Evolutionary conservation across 1,284 basidiomycete genomes (phyloP), one percentile per base, ranked within the genome.

Genomic region (Tilletia setariae): DNA sequence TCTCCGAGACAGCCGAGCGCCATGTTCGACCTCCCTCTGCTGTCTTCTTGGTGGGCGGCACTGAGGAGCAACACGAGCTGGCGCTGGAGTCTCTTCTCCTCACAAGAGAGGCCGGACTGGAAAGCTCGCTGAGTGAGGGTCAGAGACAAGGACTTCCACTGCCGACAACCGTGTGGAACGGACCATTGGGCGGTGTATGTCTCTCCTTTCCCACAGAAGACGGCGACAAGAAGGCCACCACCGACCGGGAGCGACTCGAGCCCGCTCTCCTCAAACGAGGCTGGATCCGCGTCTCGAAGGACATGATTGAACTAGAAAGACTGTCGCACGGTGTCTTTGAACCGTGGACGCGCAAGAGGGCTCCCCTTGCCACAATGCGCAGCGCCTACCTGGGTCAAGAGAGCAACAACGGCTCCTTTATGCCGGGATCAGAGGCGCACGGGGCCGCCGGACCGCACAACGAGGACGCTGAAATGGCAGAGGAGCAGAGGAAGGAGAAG

Each of bases 1-100:
- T 11, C 11, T 11, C 35, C 4, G 11, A 40, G 35, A 40, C 35
- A 40, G 35, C 11, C 35, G 35, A 40, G 35, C 35, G 35, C 35
- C 35, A 40, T 11, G 23, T 28, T 23, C 35, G 40, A 2, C 25
- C 61, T n/a, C 67, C 69, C 19, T 51, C 42, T 25, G 67, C 62
- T 28, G 63, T 70, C 47, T 21, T 70, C 40, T 43, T 70, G n/a
- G 46, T 70, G 23, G 69, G 69, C 23, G 69, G 69, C 15, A 43
- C 63, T 13, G 63, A 30, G 23, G 35, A 8, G 21, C 63, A 67
- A 44, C 63, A 47, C 13, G 47, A 43, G n/a, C 21, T 47, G 62
- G 46, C 42, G 0, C 62, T 63, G 25, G 32, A 25, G 13, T 47
- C 42, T 21, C 42, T 35, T 19, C 23, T 49, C 35, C 35, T n/a